These are phyloP conservation scores for Citrus maxima DNA, from an alignment of 345 rosid species.

Conservation along the genomic window DNA sequence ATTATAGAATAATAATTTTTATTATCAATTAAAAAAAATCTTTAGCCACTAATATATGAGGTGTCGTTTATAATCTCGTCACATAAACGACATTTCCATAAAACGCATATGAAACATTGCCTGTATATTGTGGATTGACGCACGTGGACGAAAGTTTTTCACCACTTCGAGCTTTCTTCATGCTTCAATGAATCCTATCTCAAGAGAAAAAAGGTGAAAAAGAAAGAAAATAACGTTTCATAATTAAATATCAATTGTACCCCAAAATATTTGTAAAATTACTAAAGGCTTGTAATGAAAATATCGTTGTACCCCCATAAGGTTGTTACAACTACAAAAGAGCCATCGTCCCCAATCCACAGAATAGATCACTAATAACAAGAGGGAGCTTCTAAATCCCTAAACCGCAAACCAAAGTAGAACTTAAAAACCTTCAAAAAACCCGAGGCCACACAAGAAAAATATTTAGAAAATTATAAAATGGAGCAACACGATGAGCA, in stretches of 20 bases:
- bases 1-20: too few species aligned
- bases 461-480: background rate
- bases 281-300: background rate
- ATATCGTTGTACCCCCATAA: background rate
- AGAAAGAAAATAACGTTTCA: background rate
- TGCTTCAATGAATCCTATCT: too few species aligned
- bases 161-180: too few species aligned
- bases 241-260: background rate
- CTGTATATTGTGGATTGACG: too few species aligned
- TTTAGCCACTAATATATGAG: too few species aligned
- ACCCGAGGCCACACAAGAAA: conserved; percentile 1
- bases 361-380: background rate
- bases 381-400: background rate
- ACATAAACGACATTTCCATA: too few species aligned
- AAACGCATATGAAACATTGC: too few species aligned
- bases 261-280: background rate
- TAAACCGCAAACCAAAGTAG: background rate
- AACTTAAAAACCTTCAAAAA: conserved; percentile 2
- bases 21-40: too few species aligned
- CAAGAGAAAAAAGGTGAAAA: too few species aligned
- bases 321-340: background rate
- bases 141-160: too few species aligned
- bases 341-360: conserved; percentile 5
- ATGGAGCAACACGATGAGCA: conserved; percentile 69
- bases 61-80: too few species aligned